Conservation (phyloP, 305 asterid species). For the Fraxinus greggii region DNA sequence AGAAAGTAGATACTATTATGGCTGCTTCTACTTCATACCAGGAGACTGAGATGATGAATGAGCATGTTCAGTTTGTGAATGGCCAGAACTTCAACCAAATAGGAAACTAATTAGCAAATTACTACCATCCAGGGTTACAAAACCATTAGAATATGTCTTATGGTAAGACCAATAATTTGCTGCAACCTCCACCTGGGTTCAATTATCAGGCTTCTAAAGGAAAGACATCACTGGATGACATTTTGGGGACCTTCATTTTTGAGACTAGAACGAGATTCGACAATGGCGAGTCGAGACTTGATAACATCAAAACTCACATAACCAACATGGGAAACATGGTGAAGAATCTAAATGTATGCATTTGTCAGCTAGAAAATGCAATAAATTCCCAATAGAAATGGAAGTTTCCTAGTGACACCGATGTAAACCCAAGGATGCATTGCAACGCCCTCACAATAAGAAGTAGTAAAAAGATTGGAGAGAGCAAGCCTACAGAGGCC, state of each 20-base stretch:
- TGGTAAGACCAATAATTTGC: not conserved
- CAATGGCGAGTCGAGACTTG: not conserved
- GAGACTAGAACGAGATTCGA: not conserved
- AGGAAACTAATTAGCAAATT: not conserved
- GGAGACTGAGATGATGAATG: not conserved
- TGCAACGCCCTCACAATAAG: too few species aligned
- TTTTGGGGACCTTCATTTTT: not conserved
- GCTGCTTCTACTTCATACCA: not conserved
- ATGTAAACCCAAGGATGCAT: too few species aligned
- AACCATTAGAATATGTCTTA: too few species aligned
- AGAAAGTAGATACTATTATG: not conserved
- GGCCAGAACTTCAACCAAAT: too few species aligned
- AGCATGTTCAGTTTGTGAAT: not conserved
- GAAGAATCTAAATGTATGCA: not conserved
- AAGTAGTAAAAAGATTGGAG: too few species aligned
- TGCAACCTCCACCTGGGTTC: not conserved
- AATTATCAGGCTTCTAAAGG: not conserved
- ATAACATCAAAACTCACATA: not conserved
- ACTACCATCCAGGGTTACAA: not conserved
- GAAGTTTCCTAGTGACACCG: too few species aligned
- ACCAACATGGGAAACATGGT: not conserved
- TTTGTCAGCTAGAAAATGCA: too few species aligned
- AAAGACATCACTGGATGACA: too few species aligned
- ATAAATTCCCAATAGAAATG: too few species aligned
- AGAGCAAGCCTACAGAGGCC: too few species aligned